Evolutionary conservation across 805 yeast genomes (phyloP).

Genomic region (Teunomyces aglyptinius): DNA sequence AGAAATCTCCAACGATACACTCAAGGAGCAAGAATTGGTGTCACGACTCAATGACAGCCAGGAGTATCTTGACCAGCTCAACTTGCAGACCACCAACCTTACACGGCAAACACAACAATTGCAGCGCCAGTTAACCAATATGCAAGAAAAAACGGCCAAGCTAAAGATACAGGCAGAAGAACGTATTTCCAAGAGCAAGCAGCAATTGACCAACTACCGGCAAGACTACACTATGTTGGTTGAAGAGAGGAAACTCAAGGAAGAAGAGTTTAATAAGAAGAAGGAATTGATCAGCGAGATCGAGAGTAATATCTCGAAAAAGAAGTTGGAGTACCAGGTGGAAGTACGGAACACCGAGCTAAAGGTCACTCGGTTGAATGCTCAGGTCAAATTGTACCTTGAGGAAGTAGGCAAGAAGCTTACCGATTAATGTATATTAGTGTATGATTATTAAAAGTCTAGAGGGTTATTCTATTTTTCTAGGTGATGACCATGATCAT

Average conservation of each 20-base stretch:
- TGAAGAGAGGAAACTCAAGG: slow-evolving; percentile 46
- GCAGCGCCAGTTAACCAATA: slow-evolving; percentile 48
- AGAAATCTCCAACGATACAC: slow-evolving; percentile 48
- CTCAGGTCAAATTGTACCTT: slow-evolving; percentile 54
- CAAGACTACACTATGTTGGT: slow-evolving; percentile 47
- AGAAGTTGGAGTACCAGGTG: slow-evolving; percentile 43
- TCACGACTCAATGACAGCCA: slow-evolving; percentile 36
- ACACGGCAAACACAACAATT: slow-evolving; percentile 45
- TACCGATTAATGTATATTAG: slow-evolving; percentile 11
- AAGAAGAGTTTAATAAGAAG: slow-evolving; percentile 48
- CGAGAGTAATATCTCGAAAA: slow-evolving; percentile 40
- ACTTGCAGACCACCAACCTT: slow-evolving; percentile 38
- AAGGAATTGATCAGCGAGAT: slow-evolving; percentile 45
- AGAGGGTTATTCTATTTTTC: background rate
- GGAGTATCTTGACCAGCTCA: slow-evolving; percentile 40
- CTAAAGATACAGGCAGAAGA: slow-evolving; percentile 43
- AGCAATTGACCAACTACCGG: slow-evolving; percentile 43
- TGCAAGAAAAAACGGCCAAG: slow-evolving; percentile 47
- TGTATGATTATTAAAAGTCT: slow-evolving; percentile 7
- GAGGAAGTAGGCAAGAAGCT: slow-evolving; percentile 47
- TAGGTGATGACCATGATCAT: background rate
- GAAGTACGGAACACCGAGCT: slow-evolving; percentile 54
- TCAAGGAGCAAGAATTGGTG: slow-evolving; percentile 40
- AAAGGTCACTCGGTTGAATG: slow-evolving; percentile 54
- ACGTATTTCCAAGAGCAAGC: slow-evolving; percentile 42